Evolutionary conservation across 768 basidiomycete species (phyloP).

Genomic region (Fomitopsis serialis): DNA sequence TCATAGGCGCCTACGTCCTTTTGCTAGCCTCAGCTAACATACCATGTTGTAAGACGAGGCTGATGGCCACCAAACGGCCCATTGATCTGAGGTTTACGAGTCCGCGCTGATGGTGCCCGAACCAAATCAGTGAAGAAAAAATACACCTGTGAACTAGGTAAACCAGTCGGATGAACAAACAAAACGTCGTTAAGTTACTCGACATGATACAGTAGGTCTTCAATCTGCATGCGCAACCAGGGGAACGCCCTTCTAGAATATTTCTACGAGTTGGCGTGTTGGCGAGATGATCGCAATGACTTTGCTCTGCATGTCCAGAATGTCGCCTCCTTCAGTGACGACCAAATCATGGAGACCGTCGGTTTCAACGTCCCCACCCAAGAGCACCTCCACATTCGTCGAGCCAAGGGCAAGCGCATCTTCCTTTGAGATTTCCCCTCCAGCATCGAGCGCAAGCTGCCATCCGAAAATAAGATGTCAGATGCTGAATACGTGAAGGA

Average conservation of each 20-base stretch:
- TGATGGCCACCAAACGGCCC: too few species aligned
- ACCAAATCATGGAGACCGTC: slow-evolving; percentile 20
- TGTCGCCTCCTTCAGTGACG: slow-evolving; percentile 29
- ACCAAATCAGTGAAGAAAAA: too few species aligned
- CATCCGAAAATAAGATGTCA: neutral
- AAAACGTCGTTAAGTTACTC: too few species aligned
- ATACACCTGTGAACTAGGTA: too few species aligned
- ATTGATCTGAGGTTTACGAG: too few species aligned
- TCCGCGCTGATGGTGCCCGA: too few species aligned
- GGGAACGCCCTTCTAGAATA: neutral
- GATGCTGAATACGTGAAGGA: neutral
- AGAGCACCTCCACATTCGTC: slow-evolving; percentile 38
- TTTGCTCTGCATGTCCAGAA: slow-evolving; percentile 32
- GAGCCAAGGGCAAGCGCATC: slow-evolving; percentile 38
- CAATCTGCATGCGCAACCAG: too few species aligned
- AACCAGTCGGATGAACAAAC: too few species aligned
- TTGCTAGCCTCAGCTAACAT: too few species aligned
- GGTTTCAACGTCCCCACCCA: slow-evolving; percentile 20
- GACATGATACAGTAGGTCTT: too few species aligned
- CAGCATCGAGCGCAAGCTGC: slow-evolving; percentile 19
- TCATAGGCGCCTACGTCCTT: too few species aligned
- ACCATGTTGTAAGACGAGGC: too few species aligned
- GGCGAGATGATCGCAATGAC: slow-evolving; percentile 33
- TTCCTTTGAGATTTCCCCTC: slow-evolving; percentile 15
- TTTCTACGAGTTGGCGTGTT: slow-evolving; percentile 13